Percentiles rank a stretch among this genome's conserved stretches.
Evolutionary conservation across 441 rosid species (phyloP).

Genomic region (Flueggea neowawraea): DNA sequence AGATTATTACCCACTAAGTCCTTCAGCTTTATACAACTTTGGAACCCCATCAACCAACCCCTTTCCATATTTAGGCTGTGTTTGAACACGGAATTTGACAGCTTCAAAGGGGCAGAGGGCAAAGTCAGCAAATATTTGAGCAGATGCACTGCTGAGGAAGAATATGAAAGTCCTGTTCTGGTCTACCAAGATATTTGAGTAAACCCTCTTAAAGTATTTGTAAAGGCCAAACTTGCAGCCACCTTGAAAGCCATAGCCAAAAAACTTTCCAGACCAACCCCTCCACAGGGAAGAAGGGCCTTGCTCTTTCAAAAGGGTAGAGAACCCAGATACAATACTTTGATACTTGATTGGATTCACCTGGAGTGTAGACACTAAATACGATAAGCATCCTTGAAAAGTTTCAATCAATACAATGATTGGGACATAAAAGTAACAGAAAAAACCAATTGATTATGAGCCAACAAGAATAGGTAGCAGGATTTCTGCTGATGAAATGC

Average conservation of each 20-base stretch:
- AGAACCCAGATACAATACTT: slow-evolving; percentile 44
- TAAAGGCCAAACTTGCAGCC: slow-evolving; percentile 69
- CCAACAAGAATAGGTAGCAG: too few relatives aligned
- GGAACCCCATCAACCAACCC: slow-evolving; percentile 65
- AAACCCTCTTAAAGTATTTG: slow-evolving; percentile 61
- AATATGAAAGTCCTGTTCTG: slow-evolving; percentile 35
- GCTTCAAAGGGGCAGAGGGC: slow-evolving; percentile 75
- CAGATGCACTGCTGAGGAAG: slow-evolving; percentile 68
- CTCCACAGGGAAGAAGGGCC: slow-evolving; percentile 68
- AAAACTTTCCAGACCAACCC: slow-evolving; percentile 62
- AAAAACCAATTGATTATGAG: not conserved
- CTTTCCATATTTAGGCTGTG: slow-evolving; percentile 51
- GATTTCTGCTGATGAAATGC: too few relatives aligned
- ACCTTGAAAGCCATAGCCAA: slow-evolving; percentile 69
- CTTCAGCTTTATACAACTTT: slow-evolving; percentile 48
- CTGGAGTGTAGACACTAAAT: slow-evolving; percentile 14
- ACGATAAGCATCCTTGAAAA: not conserved
- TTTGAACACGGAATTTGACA: slow-evolving; percentile 59
- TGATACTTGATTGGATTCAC: slow-evolving; percentile 59
- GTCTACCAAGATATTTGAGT: slow-evolving; percentile 39
- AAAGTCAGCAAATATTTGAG: slow-evolving; percentile 61
- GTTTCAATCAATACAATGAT: not conserved
- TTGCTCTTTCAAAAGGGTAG: slow-evolving; percentile 55
- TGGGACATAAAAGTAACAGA: not conserved
- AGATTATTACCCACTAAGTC: slow-evolving; percentile 42